A percentile compares a stretch with the other conserved stretches of the same genome.
These are phyloP conservation scores for Dactylellina leptospora DNA, from an alignment of 2,329 filamentous ascomycete species.

Conservation along the genomic window DNA sequence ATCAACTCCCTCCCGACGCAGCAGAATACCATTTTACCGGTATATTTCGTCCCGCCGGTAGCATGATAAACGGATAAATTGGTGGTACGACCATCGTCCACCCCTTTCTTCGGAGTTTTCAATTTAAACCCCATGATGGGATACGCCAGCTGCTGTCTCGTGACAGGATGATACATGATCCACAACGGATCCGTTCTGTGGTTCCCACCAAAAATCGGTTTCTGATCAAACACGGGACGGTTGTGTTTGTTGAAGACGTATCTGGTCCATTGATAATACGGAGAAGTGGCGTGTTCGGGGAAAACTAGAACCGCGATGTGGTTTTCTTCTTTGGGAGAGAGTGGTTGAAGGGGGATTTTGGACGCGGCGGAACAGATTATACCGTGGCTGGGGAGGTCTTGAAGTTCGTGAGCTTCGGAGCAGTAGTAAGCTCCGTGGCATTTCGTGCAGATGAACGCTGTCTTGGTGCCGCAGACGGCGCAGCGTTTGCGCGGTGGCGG, in stretches of 20 bases:
- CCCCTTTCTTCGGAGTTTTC: neutral
- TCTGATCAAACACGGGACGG: constrained; percentile 34
- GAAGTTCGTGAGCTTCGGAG: constrained; percentile 2
- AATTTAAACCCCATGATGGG: constrained; percentile 19
- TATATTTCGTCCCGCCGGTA: constrained; percentile 5
- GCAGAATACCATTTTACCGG: neutral
- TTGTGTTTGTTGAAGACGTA: constrained; percentile 20
- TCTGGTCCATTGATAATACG: constrained; percentile 25
- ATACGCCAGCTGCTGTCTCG: neutral
- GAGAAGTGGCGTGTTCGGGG: constrained; percentile 17
- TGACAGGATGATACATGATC: constrained; percentile 27
- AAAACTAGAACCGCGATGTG: constrained; percentile 21
- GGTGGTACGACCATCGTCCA: neutral
- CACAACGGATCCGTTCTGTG: constrained; percentile 6
- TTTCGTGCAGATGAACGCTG: constrained; percentile 12
- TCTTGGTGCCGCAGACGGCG: constrained; percentile 19
- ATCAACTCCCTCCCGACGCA: neutral
- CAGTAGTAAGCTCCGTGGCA: constrained; percentile 42
- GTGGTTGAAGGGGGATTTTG: constrained; percentile 10
- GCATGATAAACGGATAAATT: constrained; percentile 37
- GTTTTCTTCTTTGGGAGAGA: neutral
- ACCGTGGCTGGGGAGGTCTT: constrained; percentile 13
- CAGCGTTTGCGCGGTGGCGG: neutral
- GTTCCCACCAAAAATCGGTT: neutral
- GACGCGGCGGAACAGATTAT: constrained; percentile 15